phyloP scores from a whole-genome alignment of 768 basidiomycete genomes.

The Fomitopsis pulvina region DNA sequence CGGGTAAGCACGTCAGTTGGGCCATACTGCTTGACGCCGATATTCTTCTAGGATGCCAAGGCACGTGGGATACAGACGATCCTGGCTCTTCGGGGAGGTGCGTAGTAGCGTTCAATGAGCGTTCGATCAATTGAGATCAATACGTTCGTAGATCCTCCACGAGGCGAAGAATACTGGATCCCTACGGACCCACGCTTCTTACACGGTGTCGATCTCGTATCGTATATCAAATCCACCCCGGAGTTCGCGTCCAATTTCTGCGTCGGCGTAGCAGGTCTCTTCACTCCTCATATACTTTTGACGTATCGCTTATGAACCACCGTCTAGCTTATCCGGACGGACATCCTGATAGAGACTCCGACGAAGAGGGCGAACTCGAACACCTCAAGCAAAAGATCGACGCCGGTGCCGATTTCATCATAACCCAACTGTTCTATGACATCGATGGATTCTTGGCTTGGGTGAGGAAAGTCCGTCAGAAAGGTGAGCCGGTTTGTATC shows the following conservation, averaged over 20 bases:
- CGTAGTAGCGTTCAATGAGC: constrained; percentile 13
- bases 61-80: constrained; percentile 81
- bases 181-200: constrained; percentile 78
- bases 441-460: constrained; percentile 80
- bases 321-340: constrained; percentile 84
- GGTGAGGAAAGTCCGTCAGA: constrained; percentile 62
- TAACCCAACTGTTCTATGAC: constrained; percentile 98
- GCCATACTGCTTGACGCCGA: background rate
- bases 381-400: constrained; percentile 84
- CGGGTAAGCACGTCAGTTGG: constrained; percentile 45
- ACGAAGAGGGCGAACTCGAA: constrained; percentile 58
- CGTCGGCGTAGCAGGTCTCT: constrained; percentile 86
- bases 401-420: constrained; percentile 92
- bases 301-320: background rate
- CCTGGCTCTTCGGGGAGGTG: constrained; percentile 88
- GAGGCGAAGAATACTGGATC: constrained; percentile 91
- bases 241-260: constrained; percentile 85
- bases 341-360: constrained; percentile 53
- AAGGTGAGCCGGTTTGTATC: constrained; percentile 44
- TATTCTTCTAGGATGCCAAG: constrained; percentile 58
- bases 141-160: constrained; percentile 67
- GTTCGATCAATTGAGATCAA: background rate
- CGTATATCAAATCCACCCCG: constrained; percentile 72
- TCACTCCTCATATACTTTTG: background rate
- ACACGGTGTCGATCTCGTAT: constrained; percentile 85